phyloP scores from a whole-genome alignment of 805 yeast species.

The Saturnispora saitoi region DNA sequence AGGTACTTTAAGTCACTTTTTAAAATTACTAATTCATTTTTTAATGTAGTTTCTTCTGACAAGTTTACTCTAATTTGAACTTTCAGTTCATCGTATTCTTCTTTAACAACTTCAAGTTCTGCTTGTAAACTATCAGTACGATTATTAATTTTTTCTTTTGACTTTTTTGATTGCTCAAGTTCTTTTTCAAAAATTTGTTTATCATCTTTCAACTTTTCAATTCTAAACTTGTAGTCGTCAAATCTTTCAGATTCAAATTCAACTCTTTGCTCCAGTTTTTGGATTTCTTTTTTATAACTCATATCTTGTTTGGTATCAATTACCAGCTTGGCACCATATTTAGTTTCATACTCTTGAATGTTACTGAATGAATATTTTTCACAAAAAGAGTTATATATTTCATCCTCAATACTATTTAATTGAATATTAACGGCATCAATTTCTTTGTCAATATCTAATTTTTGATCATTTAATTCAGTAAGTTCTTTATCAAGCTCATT shows the following conservation, averaged over 20 bases:
- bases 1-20: constrained; percentile 26
- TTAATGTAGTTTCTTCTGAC: constrained; percentile 21
- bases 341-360: constrained; percentile 61
- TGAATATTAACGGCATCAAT: constrained; percentile 20
- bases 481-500: constrained; percentile 16
- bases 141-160: constrained; percentile 26
- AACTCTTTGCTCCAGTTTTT: constrained; percentile 51
- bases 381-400: constrained; percentile 49
- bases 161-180: constrained; percentile 26
- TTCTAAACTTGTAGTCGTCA: constrained; percentile 40
- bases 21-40: constrained; percentile 22
- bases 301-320: constrained; percentile 53
- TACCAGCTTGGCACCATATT: constrained; percentile 52
- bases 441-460: constrained; percentile 19
- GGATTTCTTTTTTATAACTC: constrained; percentile 51
- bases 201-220: constrained; percentile 36
- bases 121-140: constrained; percentile 33
- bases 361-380: constrained; percentile 40
- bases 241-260: constrained; percentile 57
- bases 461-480: neutral
- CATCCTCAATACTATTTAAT: constrained; percentile 30
- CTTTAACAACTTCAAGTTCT: constrained; percentile 32
- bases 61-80: constrained; percentile 13
- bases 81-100: constrained; percentile 24
- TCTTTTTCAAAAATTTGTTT: constrained; percentile 29